Evolutionary conservation across 805 yeast species (phyloP).

Genomic region (Saccharomycopsis fibuligera): DNA sequence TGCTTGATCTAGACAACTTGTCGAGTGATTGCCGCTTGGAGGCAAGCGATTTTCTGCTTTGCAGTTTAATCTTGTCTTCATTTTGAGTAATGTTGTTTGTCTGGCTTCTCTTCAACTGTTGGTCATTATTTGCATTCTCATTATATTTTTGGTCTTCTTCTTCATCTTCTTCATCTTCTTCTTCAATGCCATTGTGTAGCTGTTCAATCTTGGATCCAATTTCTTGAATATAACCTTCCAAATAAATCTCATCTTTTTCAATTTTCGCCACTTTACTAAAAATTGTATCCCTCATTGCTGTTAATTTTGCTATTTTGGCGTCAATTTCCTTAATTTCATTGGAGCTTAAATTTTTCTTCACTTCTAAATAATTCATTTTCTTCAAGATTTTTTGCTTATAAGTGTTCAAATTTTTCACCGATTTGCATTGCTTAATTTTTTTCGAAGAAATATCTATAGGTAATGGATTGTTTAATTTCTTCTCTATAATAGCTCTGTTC

Average conservation of each 20-base stretch:
- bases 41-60: constrained; percentile 11
- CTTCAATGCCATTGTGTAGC: constrained; percentile 5
- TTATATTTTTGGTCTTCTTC: not conserved
- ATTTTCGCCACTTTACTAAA: constrained; percentile 53
- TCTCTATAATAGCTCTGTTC: constrained; percentile 17
- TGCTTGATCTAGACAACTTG: too few relatives aligned
- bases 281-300: constrained; percentile 43
- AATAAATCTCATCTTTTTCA: constrained; percentile 53
- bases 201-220: constrained; percentile 37
- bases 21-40: too few relatives aligned
- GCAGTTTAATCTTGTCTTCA: too few relatives aligned
- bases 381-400: constrained; percentile 37
- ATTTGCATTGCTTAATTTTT: constrained; percentile 37
- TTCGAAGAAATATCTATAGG: constrained; percentile 38
- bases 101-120: too few relatives aligned
- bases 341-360: constrained; percentile 59
- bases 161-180: not conserved
- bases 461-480: constrained; percentile 25
- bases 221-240: constrained; percentile 43
- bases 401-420: constrained; percentile 32
- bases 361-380: constrained; percentile 48
- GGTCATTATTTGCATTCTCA: not conserved
- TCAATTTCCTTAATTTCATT: constrained; percentile 63
- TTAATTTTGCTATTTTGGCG: constrained; percentile 44
- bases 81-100: too few relatives aligned